Evolutionary conservation across 1,139 yeast genomes (phyloP).

Genomic region (Suhomyces kunorum): DNA sequence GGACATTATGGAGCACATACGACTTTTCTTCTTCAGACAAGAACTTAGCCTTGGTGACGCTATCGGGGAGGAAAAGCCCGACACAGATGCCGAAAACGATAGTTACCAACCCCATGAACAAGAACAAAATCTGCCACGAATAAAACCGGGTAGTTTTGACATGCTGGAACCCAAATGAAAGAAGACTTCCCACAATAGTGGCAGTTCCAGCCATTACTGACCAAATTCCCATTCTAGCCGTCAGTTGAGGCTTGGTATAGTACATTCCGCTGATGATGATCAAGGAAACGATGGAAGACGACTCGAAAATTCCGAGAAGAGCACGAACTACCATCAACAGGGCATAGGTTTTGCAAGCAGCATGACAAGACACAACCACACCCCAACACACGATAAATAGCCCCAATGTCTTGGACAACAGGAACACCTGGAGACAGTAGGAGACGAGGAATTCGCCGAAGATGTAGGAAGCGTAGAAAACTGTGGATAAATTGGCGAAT

Average conservation of each 20-base stretch:
- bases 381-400: slow-evolving; percentile 45
- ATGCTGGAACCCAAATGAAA: slow-evolving; percentile 46
- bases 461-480: slow-evolving; percentile 47
- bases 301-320: slow-evolving; percentile 29
- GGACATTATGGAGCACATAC: slow-evolving; percentile 20
- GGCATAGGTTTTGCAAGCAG: slow-evolving; percentile 39
- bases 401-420: slow-evolving; percentile 43
- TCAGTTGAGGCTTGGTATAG: slow-evolving; percentile 36
- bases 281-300: slow-evolving; percentile 22
- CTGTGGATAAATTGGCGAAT: slow-evolving; percentile 45
- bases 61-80: slow-evolving; percentile 36
- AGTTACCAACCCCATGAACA: slow-evolving; percentile 40
- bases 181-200: slow-evolving; percentile 42
- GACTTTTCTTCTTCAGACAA: slow-evolving; percentile 39
- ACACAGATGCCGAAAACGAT: slow-evolving; percentile 33
- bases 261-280: slow-evolving; percentile 34
- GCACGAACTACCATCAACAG: slow-evolving; percentile 45
- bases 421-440: slow-evolving; percentile 37
- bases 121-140: slow-evolving; percentile 44
- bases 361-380: slow-evolving; percentile 35
- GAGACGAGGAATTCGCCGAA: slow-evolving; percentile 49
- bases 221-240: slow-evolving; percentile 20
- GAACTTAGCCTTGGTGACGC: slow-evolving; percentile 43
- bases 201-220: slow-evolving; percentile 42
- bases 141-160: slow-evolving; percentile 27